Conservation (phyloP, 352 stramenopile genomes). For the Pythium diclinum region DNA sequence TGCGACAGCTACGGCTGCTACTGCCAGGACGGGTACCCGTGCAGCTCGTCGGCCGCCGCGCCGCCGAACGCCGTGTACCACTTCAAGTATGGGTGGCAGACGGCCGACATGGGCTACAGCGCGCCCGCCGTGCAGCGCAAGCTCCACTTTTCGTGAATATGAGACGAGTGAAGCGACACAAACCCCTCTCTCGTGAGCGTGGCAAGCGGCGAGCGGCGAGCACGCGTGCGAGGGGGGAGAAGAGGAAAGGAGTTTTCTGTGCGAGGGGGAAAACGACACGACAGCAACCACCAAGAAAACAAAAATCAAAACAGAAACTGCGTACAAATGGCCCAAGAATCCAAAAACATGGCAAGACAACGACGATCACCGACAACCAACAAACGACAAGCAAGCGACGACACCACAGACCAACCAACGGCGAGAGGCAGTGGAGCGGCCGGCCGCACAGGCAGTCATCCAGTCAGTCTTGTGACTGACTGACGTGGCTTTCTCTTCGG, state of each 20-base stretch:
- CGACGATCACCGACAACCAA: neutral
- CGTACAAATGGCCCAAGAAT: slow-evolving; percentile 6
- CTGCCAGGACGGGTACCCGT: slow-evolving; percentile 50
- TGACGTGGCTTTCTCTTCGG: neutral
- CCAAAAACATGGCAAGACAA: slow-evolving; percentile 22
- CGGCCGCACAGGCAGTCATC: neutral
- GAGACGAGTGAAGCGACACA: neutral
- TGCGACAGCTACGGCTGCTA: slow-evolving; percentile 68
- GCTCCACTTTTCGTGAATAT: slow-evolving; percentile 29
- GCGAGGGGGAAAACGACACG: slow-evolving; percentile 8
- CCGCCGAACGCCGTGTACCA: slow-evolving; percentile 58
- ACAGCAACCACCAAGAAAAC: neutral
- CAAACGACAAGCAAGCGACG: neutral
- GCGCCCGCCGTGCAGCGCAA: slow-evolving; percentile 26
- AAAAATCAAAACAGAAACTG: slow-evolving; percentile 27
- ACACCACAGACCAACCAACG: neutral
- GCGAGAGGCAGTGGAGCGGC: neutral
- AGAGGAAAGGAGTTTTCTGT: neutral
- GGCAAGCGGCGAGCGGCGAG: slow-evolving; percentile 4
- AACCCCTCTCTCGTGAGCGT: neutral
- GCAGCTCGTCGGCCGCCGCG: slow-evolving; percentile 28
- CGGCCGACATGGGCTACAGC: slow-evolving; percentile 40
- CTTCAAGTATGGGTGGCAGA: slow-evolving; percentile 84
- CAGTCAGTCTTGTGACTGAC: neutral
- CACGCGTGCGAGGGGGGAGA: neutral